Conservation (phyloP, 2,329 filamentous ascomycete species). For the Scorias spongiosa region DNA sequence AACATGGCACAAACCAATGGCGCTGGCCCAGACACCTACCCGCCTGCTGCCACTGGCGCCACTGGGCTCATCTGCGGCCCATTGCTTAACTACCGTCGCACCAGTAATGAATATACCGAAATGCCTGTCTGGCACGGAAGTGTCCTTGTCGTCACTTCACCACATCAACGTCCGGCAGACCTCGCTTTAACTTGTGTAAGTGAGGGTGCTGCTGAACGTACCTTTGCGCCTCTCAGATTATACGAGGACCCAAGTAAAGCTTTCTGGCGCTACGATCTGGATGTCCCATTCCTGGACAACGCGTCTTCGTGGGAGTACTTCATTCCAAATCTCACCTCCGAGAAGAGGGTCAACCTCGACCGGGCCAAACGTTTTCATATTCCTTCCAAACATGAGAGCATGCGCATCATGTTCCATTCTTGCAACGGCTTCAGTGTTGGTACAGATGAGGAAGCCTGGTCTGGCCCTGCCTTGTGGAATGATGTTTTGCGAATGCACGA, state of each 20-base stretch:
- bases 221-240: conserved; percentile 37
- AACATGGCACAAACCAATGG: conserved; percentile 14
- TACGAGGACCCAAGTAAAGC: conserved; percentile 44
- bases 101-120: conserved; percentile 38
- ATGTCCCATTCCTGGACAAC: conserved; percentile 50
- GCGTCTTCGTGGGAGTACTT: conserved; percentile 70
- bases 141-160: conserved; percentile 65
- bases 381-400: conserved; percentile 44
- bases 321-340: conserved; percentile 45
- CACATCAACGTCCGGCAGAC: conserved; percentile 47
- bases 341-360: conserved; percentile 9
- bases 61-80: conserved; percentile 55
- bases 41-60: conserved; percentile 24
- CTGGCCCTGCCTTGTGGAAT: conserved; percentile 45
- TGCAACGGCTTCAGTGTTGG: conserved; percentile 55
- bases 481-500: conserved; percentile 47
- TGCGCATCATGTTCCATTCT: conserved; percentile 56
- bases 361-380: conserved; percentile 38
- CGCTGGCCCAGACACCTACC: conserved; percentile 28
- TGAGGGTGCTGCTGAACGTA: conserved; percentile 16
- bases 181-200: conserved; percentile 41
- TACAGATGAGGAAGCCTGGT: conserved; percentile 47
- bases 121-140: conserved; percentile 61
- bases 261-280: conserved; percentile 44
- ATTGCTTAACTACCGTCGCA: conserved; percentile 62